phyloP scores from a whole-genome alignment of 2,329 filamentous ascomycete genomes.

The Fusarium succisae region DNA sequence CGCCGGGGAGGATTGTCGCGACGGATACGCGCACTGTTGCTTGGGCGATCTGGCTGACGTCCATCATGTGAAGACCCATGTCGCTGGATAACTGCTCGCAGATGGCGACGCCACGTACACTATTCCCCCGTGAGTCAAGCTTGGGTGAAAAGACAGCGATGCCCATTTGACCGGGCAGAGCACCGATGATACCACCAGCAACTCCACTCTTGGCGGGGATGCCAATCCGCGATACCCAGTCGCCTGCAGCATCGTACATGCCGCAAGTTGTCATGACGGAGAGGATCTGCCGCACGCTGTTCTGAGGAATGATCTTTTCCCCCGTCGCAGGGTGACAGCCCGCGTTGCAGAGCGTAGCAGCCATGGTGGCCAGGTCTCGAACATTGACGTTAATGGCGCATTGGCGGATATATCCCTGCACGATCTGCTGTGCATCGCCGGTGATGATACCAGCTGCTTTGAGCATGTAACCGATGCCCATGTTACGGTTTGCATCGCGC shows the following conservation, averaged over 20 bases:
- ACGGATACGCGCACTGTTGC: constrained; percentile 44
- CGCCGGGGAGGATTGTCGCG: constrained; percentile 44
- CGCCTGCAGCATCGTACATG: constrained; percentile 53
- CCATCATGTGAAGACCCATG: constrained; percentile 50
- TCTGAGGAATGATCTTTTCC: constrained; percentile 48
- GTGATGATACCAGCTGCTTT: constrained; percentile 52
- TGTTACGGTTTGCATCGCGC: constrained; percentile 47
- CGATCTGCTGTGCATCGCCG: constrained; percentile 48
- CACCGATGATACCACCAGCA: constrained; percentile 47
- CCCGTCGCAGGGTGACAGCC: constrained; percentile 48
- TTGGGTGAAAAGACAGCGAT: constrained; percentile 46
- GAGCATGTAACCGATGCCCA: constrained; percentile 52
- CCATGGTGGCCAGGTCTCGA: constrained; percentile 52
- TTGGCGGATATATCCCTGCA: constrained; percentile 52
- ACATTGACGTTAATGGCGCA: constrained; percentile 55
- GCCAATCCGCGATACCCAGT: constrained; percentile 51
- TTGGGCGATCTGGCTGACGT: constrained; percentile 45
- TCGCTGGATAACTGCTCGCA: constrained; percentile 46
- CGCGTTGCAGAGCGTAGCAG: constrained; percentile 50
- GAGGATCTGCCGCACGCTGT: constrained; percentile 51
- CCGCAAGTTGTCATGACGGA: constrained; percentile 55
- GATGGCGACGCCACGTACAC: constrained; percentile 46
- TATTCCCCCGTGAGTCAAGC: constrained; percentile 47
- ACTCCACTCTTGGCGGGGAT: constrained; percentile 52
- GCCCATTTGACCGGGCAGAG: constrained; percentile 46